Base-by-base conservation (phyloP, 192 early-diverging fungal species). In the Lobosporangium transversale region DNA sequence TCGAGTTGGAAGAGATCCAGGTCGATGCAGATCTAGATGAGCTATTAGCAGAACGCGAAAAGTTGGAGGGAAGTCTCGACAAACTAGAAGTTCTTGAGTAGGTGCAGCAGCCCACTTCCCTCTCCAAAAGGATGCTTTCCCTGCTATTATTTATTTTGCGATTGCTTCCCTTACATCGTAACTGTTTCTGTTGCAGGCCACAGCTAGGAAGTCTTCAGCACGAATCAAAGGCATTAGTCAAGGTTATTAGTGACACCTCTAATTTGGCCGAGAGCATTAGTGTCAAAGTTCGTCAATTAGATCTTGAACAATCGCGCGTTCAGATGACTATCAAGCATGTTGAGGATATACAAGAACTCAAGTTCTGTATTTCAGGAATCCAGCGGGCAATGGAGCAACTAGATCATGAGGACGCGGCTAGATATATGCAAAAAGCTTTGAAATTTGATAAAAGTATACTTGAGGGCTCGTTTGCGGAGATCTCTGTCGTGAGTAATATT, bases 251-350 rank as follows among this genome's bases (percentile, higher is more conserved):
- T 37, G 83, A 81, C 26, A 94, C 93, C 3, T 86, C 93, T 0
- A 68, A 76, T 11, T 83, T 93, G 59, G 94, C 95, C 0, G 93
- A 93, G 36, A 85, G 83, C 8, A 95, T 97, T 55, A 94, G 92
- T 66, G 90, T 84, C 21, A 93, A 92, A 69, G 94, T 97, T 50
- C 81, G 95, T 24, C 87, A 90, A 62, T 70, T 97, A 33, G 95
- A 97, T 79, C 79, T 88, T 54, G 93, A 95, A 62, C 87, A 93
- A 69, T 88, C 87, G 18, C 82, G 89, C 31, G 90, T 95, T 10
- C 88, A 89, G 69, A 71, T 84, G 64, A 86, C 93, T 0, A 88
- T 94, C 9, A 51, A 56, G 24, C 85, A 91, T 23, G 89, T 94
- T 1, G 89, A 91, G 43, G 89, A 93, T 47, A 87, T 95, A 15